Conservation (phyloP, 106 monocot species). For the Dioscorea zingiberensis region DNA sequence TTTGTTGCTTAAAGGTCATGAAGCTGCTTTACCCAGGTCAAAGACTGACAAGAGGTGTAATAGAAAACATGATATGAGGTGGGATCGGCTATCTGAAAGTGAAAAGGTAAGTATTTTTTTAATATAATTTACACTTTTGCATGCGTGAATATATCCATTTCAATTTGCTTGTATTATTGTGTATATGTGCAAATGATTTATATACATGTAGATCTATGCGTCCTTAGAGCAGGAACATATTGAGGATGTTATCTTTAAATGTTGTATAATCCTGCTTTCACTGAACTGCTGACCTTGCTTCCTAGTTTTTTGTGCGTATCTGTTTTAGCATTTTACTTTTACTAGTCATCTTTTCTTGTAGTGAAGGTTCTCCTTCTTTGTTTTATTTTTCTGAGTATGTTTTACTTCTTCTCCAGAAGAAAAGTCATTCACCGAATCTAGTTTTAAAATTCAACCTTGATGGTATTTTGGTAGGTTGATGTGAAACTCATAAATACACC, state of each 20-base stretch:
- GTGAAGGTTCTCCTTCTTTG: neutral
- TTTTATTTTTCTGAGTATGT: neutral
- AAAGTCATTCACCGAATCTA: conserved; percentile 57
- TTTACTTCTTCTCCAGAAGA: conserved; percentile 44
- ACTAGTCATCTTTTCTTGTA: neutral
- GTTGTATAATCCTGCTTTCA: neutral
- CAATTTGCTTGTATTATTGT: neutral
- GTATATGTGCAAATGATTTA: neutral
- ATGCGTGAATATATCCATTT: neutral
- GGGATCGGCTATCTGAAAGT: conserved; percentile 65
- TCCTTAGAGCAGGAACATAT: neutral
- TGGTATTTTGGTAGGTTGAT: conserved; percentile 78
- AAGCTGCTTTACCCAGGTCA: conserved; percentile 31
- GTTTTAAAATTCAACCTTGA: conserved; percentile 83
- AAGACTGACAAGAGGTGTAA: conserved; percentile 39
- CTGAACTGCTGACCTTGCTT: neutral
- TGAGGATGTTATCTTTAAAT: neutral
- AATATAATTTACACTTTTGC: neutral
- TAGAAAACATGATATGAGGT: conserved; percentile 35
- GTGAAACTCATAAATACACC: conserved; percentile 29
- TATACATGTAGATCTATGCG: neutral
- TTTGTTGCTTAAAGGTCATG: conserved; percentile 22
- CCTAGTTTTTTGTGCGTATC: neutral
- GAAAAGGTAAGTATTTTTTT: conserved; percentile 54
- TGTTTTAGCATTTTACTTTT: neutral